Conservation (phyloP, 441 rosid genomes). For the Codiaeum variegatum region DNA sequence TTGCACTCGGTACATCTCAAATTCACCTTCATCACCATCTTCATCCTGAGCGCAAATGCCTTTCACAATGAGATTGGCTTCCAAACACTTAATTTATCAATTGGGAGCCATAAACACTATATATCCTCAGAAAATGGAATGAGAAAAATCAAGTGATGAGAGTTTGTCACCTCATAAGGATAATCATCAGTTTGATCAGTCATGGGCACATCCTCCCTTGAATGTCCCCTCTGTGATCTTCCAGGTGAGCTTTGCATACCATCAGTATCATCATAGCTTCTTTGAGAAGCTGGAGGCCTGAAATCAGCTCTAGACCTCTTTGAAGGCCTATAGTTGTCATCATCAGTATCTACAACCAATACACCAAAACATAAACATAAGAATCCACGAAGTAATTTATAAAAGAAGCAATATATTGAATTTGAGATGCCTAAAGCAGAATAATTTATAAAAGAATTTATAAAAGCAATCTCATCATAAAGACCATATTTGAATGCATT, state of each 20-base stretch:
- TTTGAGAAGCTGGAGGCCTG: slow-evolving; percentile 49
- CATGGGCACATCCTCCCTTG: slow-evolving; percentile 81
- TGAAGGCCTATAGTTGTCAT: slow-evolving; percentile 76
- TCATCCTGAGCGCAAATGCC: slow-evolving; percentile 45
- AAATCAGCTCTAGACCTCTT: slow-evolving; percentile 80
- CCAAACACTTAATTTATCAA: not conserved
- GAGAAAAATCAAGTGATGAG: slow-evolving; percentile 13
- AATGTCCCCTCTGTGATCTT: slow-evolving; percentile 48
- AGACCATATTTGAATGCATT: not conserved
- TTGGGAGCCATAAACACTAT: not conserved
- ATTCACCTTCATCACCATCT: slow-evolving; percentile 75
- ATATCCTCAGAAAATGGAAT: not conserved
- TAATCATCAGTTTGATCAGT: slow-evolving; percentile 86
- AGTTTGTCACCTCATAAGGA: slow-evolving; percentile 43
- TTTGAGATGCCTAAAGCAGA: not conserved
- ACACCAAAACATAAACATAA: not conserved
- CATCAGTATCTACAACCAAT: slow-evolving; percentile 66
- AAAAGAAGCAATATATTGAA: not conserved
- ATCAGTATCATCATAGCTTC: slow-evolving; percentile 68
- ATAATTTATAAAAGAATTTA: no score
- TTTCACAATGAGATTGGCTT: slow-evolving; percentile 6
- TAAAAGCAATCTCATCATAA: not conserved
- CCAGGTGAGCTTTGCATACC: slow-evolving; percentile 78
- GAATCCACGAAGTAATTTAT: not conserved
- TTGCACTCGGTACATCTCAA: slow-evolving; percentile 89